Base-by-base conservation (phyloP, 306 rosid genomes). In the Trifolium pratense region DNA sequence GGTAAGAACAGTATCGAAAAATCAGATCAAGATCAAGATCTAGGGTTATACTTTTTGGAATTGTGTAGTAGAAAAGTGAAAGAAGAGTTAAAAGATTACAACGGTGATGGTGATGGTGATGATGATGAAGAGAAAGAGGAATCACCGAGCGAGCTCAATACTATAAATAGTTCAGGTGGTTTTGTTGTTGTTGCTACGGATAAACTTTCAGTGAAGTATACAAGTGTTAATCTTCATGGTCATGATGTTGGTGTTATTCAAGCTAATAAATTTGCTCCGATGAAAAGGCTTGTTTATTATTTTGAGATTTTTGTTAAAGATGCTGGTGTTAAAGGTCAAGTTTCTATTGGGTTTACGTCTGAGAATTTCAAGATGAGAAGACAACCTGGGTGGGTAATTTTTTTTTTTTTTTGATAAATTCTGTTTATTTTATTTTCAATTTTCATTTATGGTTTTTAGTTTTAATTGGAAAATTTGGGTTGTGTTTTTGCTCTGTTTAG, bases 221-320 rank as follows among this genome's bases (percentile, higher is more conserved):
- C 93, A 2, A 70, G 29, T 76, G 88, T 87, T 40, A 84, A 83
- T 75, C 96, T 90, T 45, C 99, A 90, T 58, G 99, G 97, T 21
- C 96, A 95, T 73, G 99, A 95, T 57, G 99, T 95, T 70, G 99
- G 99, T 4, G 97, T 91, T 7, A 86, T 90, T 73, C 97, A 95
- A 79, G 96, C 90, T 26, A 91, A 87, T 66, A 87, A 82, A 60
- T 86, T 92, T 5, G 97, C 97, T 53, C 99, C 97, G 3, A 84
- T 77, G 15, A 95, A 91, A 70, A 86, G 93, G 5, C 84, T 91
- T 13, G 88, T 95, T 3, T 95, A 88, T 83, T 95, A 91, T 79
- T 95, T 91, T 72, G 99, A 95, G 86, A 88, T 95, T 74, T 84
- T 68, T 34, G 97, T 95, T 6, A 90, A 91, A 85, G 93, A 95